Evolutionary conservation across 163 green algal genomes (phyloP).

Genomic region (Scenedesmus sp.): DNA sequence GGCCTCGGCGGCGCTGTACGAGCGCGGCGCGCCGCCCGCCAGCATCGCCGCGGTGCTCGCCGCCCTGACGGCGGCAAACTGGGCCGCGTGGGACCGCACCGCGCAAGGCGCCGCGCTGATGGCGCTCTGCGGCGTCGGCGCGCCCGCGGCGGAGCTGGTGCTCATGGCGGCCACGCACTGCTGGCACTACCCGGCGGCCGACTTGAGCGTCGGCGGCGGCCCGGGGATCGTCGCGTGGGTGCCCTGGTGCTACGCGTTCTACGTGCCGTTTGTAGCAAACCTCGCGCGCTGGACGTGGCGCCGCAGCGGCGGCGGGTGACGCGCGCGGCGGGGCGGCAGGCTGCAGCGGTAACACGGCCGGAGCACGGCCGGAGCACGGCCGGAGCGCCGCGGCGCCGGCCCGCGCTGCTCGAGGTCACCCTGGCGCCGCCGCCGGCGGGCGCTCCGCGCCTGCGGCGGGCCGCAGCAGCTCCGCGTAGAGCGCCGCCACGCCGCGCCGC

Average conservation of each 20-base stretch:
- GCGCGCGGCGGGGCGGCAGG: no score
- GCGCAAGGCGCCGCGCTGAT: conserved; percentile 63
- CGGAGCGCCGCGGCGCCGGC: no score
- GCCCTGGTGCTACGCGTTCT: conserved; percentile 75
- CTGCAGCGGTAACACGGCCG: no score
- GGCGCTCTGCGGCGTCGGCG: conserved; percentile 65
- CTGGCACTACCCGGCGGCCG: conserved; percentile 73
- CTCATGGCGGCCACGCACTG: conserved; percentile 60
- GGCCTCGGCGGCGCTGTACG: conserved; percentile 62
- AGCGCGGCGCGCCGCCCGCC: conserved; percentile 35
- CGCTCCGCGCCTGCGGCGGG: no score
- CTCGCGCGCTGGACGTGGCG: conserved; percentile 58
- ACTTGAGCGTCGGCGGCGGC: conserved; percentile 47
- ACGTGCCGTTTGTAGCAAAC: conserved; percentile 60
- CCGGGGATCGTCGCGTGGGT: conserved; percentile 40
- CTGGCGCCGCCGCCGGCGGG: no score
- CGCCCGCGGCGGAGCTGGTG: conserved; percentile 63
- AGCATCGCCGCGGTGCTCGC: conserved; percentile 59
- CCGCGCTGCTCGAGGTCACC: no score
- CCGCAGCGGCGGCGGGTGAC: no score
- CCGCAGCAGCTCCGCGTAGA: no score
- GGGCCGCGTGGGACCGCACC: conserved; percentile 65
- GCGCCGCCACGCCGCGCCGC: no score
- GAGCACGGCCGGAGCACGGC: no score
- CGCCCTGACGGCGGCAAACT: conserved; percentile 56